phyloP scores from a whole-genome alignment of 2,329 filamentous ascomycete genomes.

The Phialophora expanda region DNA sequence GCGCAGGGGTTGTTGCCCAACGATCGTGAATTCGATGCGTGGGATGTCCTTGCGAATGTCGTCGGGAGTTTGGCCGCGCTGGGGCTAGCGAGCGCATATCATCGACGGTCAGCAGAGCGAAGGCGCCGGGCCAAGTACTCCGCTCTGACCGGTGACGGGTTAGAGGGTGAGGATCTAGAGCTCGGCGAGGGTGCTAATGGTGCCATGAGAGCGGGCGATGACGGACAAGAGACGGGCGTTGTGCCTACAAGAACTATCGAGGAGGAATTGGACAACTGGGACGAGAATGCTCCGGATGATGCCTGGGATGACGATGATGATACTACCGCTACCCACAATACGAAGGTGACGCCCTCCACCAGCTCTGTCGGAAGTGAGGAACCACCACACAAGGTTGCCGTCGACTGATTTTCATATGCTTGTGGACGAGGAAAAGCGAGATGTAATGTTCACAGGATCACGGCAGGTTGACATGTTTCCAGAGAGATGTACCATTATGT shows the following conservation, averaged over 20 bases:
- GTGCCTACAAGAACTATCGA: conserved; percentile 61
- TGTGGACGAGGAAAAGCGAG: background rate
- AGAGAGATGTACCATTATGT: background rate
- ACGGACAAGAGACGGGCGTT: conserved; percentile 40
- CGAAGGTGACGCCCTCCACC: conserved; percentile 40
- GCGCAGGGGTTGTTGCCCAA: conserved; percentile 70
- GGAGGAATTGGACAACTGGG: conserved; percentile 90
- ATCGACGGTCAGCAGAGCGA: conserved; percentile 91
- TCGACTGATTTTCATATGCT: conserved; percentile 28
- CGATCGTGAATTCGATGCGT: conserved; percentile 73
- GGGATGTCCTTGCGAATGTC: conserved; percentile 87
- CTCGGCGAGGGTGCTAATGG: conserved; percentile 54
- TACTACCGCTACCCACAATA: conserved; percentile 40
- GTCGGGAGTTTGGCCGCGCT: conserved; percentile 75
- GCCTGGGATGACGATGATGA: conserved; percentile 65
- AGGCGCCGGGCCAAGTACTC: conserved; percentile 77
- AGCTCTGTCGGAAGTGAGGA: conserved; percentile 40
- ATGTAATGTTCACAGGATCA: conserved; percentile 2
- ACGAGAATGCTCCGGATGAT: conserved; percentile 75
- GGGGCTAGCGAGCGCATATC: conserved; percentile 84
- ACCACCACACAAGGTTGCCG: conserved; percentile 36
- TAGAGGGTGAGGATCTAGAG: conserved; percentile 69
- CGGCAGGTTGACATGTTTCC: background rate
- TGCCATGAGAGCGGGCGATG: conserved; percentile 15
- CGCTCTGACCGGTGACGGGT: conserved; percentile 62